A percentile compares a stretch with the other conserved stretches of the same genome.
Conservation (phyloP, 208 protist species). For the Blechomonas ayalai region DNA sequence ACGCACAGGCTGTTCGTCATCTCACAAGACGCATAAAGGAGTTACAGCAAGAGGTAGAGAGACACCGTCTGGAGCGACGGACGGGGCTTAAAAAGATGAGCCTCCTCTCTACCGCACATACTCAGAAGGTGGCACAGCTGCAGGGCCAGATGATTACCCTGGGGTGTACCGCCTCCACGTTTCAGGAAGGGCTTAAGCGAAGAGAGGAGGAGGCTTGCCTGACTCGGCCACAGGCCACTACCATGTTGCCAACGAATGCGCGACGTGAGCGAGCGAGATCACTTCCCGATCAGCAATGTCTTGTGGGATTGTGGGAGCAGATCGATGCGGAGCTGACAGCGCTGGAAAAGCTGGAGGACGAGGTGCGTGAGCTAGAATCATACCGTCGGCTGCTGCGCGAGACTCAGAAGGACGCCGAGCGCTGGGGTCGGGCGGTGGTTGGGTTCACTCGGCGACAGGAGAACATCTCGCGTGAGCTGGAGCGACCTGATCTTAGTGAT, state of each 20-base stretch:
- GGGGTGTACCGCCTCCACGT: too few relatives aligned
- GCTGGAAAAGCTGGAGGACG: constrained; percentile 42
- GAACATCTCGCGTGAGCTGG: constrained; percentile 19
- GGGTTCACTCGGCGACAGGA: constrained; percentile 32
- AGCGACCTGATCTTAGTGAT: constrained; percentile 2
- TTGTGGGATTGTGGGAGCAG: constrained; percentile 7
- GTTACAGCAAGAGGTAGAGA: constrained; percentile 39
- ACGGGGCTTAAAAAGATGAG: constrained; percentile 23
- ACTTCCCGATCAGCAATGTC: not conserved
- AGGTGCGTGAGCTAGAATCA: constrained; percentile 43
- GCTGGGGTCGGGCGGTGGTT: constrained; percentile 34
- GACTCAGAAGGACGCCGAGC: constrained; percentile 22
- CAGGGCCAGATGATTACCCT: constrained; percentile 40
- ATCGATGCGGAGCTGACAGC: constrained; percentile 41
- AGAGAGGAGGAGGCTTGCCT: constrained; percentile 24
- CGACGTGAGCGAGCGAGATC: not conserved
- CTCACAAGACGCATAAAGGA: constrained; percentile 26
- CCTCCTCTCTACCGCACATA: constrained; percentile 24
- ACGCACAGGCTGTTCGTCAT: constrained; percentile 23
- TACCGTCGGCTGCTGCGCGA: constrained; percentile 28
- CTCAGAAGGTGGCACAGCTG: constrained; percentile 38
- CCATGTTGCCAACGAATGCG: not conserved
- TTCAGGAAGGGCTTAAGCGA: constrained; percentile 22
- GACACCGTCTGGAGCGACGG: constrained; percentile 24
- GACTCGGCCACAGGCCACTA: not conserved